phyloP scores from a whole-genome alignment of 2,329 filamentous ascomycete species.

The Colletotrichum eremochloae region DNA sequence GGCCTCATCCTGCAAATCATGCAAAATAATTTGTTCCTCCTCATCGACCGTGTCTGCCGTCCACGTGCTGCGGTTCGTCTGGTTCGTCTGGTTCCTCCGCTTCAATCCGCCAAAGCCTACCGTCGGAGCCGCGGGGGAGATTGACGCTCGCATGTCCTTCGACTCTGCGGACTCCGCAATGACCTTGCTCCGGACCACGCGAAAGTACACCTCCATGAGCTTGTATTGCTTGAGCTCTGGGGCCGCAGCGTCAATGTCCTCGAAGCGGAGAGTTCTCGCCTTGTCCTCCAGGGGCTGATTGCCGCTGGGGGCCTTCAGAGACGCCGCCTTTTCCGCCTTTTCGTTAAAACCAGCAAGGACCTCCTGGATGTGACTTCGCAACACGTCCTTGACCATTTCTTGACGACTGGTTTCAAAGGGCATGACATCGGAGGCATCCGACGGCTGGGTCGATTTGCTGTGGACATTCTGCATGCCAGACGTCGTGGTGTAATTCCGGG shows the following conservation, averaged over 20 bases:
- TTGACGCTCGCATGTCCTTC: constrained; percentile 45
- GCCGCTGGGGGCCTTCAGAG: background rate
- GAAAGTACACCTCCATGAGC: constrained; percentile 68
- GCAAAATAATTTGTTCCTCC: constrained; percentile 4
- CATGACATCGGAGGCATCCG: background rate
- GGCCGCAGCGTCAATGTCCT: constrained; percentile 60
- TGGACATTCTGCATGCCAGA: background rate
- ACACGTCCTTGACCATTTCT: constrained; percentile 58
- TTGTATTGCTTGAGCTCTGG: constrained; percentile 63
- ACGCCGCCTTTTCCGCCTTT: constrained; percentile 17
- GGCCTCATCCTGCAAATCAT: background rate
- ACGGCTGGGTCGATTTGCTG: background rate
- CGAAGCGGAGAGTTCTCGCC: constrained; percentile 50
- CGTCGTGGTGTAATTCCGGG: constrained; percentile 12
- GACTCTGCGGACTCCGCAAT: constrained; percentile 51
- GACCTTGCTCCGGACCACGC: constrained; percentile 57
- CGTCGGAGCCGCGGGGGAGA: background rate
- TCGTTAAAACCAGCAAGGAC: constrained; percentile 62
- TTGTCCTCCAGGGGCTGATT: constrained; percentile 29
- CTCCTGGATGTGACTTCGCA: constrained; percentile 64
- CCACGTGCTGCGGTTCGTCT: constrained; percentile 13
- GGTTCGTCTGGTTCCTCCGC: constrained; percentile 3
- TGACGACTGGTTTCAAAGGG: constrained; percentile 43
- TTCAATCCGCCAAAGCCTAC: constrained; percentile 8
- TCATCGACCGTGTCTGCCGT: constrained; percentile 22